Conservation (phyloP, 1,284 basidiomycete species). For the Baeospora myosura region DNA sequence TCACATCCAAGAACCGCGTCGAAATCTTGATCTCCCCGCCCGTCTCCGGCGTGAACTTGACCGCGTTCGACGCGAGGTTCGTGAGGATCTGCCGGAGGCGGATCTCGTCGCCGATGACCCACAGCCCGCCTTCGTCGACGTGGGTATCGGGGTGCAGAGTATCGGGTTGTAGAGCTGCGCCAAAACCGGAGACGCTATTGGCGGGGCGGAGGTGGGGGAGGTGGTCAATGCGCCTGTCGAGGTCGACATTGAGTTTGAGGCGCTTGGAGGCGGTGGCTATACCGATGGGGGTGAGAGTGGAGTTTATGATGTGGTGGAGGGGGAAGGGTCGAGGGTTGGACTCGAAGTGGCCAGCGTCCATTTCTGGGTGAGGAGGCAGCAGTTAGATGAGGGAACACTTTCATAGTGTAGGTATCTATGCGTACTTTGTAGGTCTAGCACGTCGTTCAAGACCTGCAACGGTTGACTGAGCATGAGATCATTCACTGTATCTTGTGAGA, state of each 20-base stretch:
- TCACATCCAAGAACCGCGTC: slow-evolving; percentile 22
- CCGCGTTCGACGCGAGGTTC: slow-evolving; percentile 36
- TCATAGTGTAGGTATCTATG: too few species aligned
- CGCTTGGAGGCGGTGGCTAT: slow-evolving; percentile 56
- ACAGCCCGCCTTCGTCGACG: slow-evolving; percentile 20
- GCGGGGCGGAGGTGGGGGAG: slow-evolving; percentile 13
- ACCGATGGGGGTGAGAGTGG: slow-evolving; percentile 58
- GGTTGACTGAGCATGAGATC: background rate
- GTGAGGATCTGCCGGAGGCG: slow-evolving; percentile 62
- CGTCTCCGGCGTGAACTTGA: slow-evolving; percentile 42
- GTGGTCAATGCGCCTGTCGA: slow-evolving; percentile 59
- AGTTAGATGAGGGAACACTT: background rate
- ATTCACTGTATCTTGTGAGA: background rate
- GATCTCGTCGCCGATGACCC: slow-evolving; percentile 65
- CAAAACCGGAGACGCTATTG: too few species aligned
- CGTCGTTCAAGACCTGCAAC: slow-evolving; percentile 1
- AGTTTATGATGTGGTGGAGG: slow-evolving; percentile 65
- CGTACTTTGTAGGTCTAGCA: slow-evolving; percentile 1
- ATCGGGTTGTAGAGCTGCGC: slow-evolving; percentile 25
- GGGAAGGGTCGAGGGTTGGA: slow-evolving; percentile 45
- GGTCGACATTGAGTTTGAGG: slow-evolving; percentile 48
- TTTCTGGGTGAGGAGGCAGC: background rate
- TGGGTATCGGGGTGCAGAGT: too few species aligned
- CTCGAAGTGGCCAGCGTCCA: slow-evolving; percentile 3
- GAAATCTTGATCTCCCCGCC: slow-evolving; percentile 22